phyloP scores from a whole-genome alignment of 2,329 filamentous ascomycete genomes.

The Beauveria brongniartii region DNA sequence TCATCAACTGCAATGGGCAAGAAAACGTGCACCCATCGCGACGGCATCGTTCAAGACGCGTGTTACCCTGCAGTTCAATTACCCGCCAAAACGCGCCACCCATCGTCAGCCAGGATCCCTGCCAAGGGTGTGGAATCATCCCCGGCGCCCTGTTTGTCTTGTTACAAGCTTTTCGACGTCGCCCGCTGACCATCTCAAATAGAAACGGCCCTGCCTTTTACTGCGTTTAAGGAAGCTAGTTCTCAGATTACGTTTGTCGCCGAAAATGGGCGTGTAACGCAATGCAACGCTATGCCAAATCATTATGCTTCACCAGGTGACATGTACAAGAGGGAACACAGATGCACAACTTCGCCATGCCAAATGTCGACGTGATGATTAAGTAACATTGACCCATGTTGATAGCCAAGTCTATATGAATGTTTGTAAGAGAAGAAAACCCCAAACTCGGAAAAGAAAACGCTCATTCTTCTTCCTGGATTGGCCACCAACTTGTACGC shows the following conservation, averaged over 20 bases:
- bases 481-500: background rate
- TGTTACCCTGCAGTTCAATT: no score
- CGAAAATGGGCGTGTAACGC: slow-evolving; percentile 36
- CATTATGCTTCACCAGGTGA: no score
- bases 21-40: no score
- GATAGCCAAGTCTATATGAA: slow-evolving; percentile 6
- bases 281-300: slow-evolving; percentile 34
- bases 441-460: background rate
- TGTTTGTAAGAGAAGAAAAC: background rate
- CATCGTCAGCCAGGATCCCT: no score
- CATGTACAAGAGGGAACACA: no score
- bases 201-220: slow-evolving; percentile 45
- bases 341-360: no score
- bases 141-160: no score
- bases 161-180: no score
- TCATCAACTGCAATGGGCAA: no score
- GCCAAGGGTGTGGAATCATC: no score
- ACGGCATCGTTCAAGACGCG: no score
- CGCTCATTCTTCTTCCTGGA: background rate
- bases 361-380: background rate
- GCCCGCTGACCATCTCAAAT: background rate
- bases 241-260: slow-evolving; percentile 43
- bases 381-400: background rate
- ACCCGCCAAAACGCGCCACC: no score
- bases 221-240: slow-evolving; percentile 37